Evolutionary conservation across 495 filamentous ascomycete species (phyloP).

Genomic region (Daldinia decipiens): DNA sequence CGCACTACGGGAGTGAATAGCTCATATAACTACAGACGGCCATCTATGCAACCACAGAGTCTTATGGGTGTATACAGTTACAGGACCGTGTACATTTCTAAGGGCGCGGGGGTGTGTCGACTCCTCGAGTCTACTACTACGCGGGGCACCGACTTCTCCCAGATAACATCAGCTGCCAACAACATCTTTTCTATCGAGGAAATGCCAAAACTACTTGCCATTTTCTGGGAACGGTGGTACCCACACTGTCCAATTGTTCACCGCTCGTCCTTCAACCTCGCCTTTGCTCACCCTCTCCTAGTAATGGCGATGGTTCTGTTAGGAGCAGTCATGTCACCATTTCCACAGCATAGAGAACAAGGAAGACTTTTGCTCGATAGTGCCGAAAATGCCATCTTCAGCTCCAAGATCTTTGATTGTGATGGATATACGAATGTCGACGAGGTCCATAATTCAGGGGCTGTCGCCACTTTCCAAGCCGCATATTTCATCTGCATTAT

Average conservation of each 20-base stretch:
- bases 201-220: not conserved
- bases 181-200: not conserved
- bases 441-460: not conserved
- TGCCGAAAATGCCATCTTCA: not conserved
- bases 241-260: not conserved
- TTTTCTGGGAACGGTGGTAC: slow-evolving; percentile 6
- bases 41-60: not conserved
- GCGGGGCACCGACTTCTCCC: not conserved
- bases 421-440: not conserved
- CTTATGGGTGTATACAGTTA: not conserved
- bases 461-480: not conserved
- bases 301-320: not conserved
- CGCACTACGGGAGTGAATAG: not conserved
- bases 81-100: not conserved
- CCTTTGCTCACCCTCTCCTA: not conserved
- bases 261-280: slow-evolving; percentile 1
- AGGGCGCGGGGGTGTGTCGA: not conserved
- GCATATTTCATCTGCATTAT: slow-evolving; percentile 4
- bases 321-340: not conserved
- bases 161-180: not conserved
- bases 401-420: not conserved
- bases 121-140: not conserved
- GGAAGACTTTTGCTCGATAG: not conserved
- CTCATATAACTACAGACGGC: slow-evolving; percentile 5
- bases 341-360: not conserved